These are phyloP conservation scores for Castanea crenata DNA, from an alignment of 306 rosid species.

Conservation along the genomic window DNA sequence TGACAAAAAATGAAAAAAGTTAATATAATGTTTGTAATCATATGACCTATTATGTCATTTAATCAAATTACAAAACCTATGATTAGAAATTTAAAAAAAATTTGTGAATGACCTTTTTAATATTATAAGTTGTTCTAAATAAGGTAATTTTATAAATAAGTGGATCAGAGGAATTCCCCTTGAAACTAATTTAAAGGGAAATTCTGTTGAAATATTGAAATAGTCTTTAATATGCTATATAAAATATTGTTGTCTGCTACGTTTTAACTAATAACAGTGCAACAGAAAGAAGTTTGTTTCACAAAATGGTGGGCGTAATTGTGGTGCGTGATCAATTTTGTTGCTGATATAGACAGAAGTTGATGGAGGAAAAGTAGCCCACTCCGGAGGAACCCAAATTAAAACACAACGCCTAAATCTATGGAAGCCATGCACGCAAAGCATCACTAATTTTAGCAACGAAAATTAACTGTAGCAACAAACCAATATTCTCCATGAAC, in stretches of 20 bases:
- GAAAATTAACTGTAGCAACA: conserved; percentile 5
- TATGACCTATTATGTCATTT: too few relatives aligned
- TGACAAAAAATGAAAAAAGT: too few relatives aligned
- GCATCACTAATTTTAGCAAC: conserved; percentile 23
- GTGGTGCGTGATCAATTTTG: background rate
- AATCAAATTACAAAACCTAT: too few relatives aligned
- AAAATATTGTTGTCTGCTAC: too few relatives aligned
- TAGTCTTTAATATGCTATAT: background rate
- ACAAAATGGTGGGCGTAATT: background rate
- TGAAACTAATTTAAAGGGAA: too few relatives aligned
- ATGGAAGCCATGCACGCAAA: conserved; percentile 2
- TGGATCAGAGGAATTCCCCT: too few relatives aligned
- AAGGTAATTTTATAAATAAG: too few relatives aligned
- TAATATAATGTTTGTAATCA: too few relatives aligned
- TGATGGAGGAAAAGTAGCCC: conserved; percentile 12
- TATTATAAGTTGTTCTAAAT: too few relatives aligned
- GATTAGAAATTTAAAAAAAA: too few relatives aligned
- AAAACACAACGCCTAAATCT: background rate
- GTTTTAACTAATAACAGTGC: background rate
- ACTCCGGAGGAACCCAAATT: background rate
- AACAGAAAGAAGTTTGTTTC: background rate
- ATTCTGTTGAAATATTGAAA: background rate
- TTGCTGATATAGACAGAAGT: conserved; percentile 9
- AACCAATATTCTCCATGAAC: conserved; percentile 21
- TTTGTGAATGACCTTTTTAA: too few relatives aligned